Evolutionary conservation across 495 filamentous ascomycete genomes (phyloP).

Genomic region (Terfezia boudieri): DNA sequence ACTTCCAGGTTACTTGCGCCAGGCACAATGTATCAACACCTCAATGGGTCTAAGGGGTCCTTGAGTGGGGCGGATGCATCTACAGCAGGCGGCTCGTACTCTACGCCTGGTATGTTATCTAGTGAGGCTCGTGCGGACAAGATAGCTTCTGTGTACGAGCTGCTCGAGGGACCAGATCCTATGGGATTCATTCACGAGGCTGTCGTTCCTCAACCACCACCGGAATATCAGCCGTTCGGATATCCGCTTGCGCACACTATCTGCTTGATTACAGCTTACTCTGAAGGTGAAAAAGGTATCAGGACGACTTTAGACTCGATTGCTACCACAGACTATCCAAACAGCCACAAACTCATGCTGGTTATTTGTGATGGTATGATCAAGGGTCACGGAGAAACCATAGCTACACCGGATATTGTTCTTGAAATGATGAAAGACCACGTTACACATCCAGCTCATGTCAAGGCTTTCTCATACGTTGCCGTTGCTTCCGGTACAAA

Average conservation of each 20-base stretch:
- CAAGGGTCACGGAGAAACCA: slow-evolving; percentile 77
- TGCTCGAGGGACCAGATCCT: slow-evolving; percentile 42
- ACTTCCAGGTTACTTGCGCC: slow-evolving; percentile 49
- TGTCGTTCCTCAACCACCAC: slow-evolving; percentile 91
- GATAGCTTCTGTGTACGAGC: slow-evolving; percentile 34
- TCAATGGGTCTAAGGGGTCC: slow-evolving; percentile 28
- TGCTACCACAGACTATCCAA: slow-evolving; percentile 94
- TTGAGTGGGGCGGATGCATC: slow-evolving; percentile 9
- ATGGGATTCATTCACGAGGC: slow-evolving; percentile 85
- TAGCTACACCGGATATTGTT: slow-evolving; percentile 75
- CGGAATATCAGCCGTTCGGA: slow-evolving; percentile 90
- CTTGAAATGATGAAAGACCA: slow-evolving; percentile 90
- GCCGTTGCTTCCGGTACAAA: slow-evolving; percentile 91
- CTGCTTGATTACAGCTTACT: slow-evolving; percentile 92
- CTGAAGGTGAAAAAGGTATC: slow-evolving; percentile 80
- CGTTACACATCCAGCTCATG: slow-evolving; percentile 51
- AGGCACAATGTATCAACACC: slow-evolving; percentile 46
- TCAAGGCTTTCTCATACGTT: slow-evolving; percentile 80
- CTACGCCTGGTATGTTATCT: not conserved
- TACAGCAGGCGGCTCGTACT: not conserved
- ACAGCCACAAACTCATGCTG: slow-evolving; percentile 91
- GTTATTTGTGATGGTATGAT: slow-evolving; percentile 96
- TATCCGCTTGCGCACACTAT: slow-evolving; percentile 85
- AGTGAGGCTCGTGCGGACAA: slow-evolving; percentile 24
- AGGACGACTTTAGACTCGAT: slow-evolving; percentile 90